phyloP scores from a whole-genome alignment of 305 asterid genomes.

The Solanum hybrid region DNA sequence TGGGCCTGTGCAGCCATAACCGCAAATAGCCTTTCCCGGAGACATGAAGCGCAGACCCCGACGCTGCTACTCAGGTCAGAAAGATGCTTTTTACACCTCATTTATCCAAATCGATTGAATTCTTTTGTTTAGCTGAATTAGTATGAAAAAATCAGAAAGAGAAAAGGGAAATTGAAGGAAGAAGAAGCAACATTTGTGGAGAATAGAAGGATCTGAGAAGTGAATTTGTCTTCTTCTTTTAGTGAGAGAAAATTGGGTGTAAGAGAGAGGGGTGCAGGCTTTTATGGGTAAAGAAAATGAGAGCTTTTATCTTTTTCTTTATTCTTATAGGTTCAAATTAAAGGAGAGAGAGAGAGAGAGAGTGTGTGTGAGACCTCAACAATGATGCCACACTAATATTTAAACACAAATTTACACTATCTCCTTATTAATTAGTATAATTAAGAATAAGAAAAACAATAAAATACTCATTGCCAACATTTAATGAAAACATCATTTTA shows the following conservation, averaged over 20 bases:
- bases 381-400: not conserved
- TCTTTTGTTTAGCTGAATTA: not conserved
- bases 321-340: slow-evolving; percentile 8
- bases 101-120: slow-evolving; percentile 8
- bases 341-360: not conserved
- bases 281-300: not conserved
- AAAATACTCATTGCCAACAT: not conserved
- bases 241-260: not conserved
- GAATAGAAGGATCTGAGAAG: not conserved
- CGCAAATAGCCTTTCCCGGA: slow-evolving; percentile 62
- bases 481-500: not conserved
- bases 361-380: not conserved
- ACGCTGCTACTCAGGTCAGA: slow-evolving; percentile 49
- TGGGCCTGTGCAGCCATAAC: slow-evolving; percentile 54
- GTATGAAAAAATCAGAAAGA: not conserved
- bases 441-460: not conserved
- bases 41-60: slow-evolving; percentile 92
- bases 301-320: slow-evolving; percentile 3
- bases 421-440: not conserved
- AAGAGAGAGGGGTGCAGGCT: not conserved
- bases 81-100: slow-evolving; percentile 75
- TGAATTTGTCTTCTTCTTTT: not conserved
- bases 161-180: not conserved
- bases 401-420: not conserved
- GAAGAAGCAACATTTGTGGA: not conserved